Base-by-base conservation (phyloP, 2,329 filamentous ascomycete genomes). In the Xylariaceae sp. region DNA sequence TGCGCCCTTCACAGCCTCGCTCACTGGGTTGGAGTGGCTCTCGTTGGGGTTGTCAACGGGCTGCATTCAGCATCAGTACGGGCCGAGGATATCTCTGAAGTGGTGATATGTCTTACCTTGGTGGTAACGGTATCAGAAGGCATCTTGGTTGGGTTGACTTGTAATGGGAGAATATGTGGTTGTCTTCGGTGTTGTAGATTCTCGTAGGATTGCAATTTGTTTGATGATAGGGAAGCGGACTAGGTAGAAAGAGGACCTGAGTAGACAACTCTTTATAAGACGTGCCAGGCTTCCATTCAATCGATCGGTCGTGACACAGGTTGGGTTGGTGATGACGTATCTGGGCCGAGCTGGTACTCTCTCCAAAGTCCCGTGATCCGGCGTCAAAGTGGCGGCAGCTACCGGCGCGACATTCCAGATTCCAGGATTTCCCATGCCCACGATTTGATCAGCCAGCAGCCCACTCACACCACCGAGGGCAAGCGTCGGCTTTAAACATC, bases 21-120 rank as follows among this genome's bases (percentile, higher is more conserved):
- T 60, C 48, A 67, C 46, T 11, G 60, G 57, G 53, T 75, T 67
- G 19, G 67, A 67, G 57, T 76, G 68, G 60, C 76, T 71, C 65
- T 69, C 61, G 50, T 70, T 61, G 54, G 63, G 54, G 61, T 71
- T 64, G 55, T 60, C 57, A 45, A 63, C 64, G 63, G 67, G 44
- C 36, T 48, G 18, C 33, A 19, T 9, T 19, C 28, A 38, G 34
- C 10, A 28, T 48, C 12, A 58, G 48, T 45, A 47, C 14, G 34
- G 51, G 53, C 42, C n/a, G 28, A 55, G 12, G 42, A 36, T 12
- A 45, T 28, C 22, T 5, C 4, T 28, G 22, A 7, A 28, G 22
- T 28, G 4, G 22, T 28, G 22, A 7, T 7, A 28, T 28, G 7
- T 28, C 22, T 28, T 28, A 28, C 22, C 22, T 28, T 28, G 4